phyloP scores from a whole-genome alignment of 1,284 basidiomycete genomes.

The Exsudoporus floridanus region DNA sequence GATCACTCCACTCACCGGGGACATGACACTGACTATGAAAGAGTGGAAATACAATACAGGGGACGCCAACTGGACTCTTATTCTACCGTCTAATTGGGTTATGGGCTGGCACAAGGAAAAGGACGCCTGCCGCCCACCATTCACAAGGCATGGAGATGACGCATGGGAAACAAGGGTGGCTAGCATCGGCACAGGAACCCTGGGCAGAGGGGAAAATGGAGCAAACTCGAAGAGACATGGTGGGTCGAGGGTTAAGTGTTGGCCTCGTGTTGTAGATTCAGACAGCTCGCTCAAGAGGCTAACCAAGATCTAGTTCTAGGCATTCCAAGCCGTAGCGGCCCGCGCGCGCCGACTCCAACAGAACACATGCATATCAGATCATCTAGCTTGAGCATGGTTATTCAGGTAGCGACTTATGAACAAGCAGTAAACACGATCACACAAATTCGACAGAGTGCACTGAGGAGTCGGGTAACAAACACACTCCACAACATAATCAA shows the following conservation, averaged over 20 bases:
- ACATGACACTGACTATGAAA: conserved; percentile 27
- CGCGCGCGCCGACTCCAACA: too few relatives aligned
- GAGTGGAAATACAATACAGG: conserved; percentile 10
- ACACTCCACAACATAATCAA: too few relatives aligned
- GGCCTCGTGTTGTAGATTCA: conserved; percentile 17
- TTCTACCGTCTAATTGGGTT: conserved; percentile 34
- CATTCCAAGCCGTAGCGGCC: neutral
- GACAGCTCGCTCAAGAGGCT: neutral
- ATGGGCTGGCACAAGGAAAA: conserved; percentile 24
- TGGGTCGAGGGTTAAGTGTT: conserved; percentile 32
- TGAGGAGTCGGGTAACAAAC: too few relatives aligned
- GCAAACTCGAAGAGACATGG: conserved; percentile 10
- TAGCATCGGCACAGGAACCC: conserved; percentile 15
- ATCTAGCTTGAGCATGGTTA: too few relatives aligned
- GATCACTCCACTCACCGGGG: conserved; percentile 29
- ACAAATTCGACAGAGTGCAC: too few relatives aligned
- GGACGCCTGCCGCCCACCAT: conserved; percentile 10
- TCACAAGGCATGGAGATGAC: conserved; percentile 18
- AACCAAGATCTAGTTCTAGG: too few relatives aligned
- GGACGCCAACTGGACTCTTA: conserved; percentile 22
- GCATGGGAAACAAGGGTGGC: conserved; percentile 6
- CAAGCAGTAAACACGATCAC: too few relatives aligned
- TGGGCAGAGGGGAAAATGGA: conserved; percentile 30
- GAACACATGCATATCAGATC: too few relatives aligned
- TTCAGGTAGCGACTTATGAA: too few relatives aligned